Conservation (phyloP, 2,329 filamentous ascomycete genomes). For the Grosmannia serpens region DNA sequence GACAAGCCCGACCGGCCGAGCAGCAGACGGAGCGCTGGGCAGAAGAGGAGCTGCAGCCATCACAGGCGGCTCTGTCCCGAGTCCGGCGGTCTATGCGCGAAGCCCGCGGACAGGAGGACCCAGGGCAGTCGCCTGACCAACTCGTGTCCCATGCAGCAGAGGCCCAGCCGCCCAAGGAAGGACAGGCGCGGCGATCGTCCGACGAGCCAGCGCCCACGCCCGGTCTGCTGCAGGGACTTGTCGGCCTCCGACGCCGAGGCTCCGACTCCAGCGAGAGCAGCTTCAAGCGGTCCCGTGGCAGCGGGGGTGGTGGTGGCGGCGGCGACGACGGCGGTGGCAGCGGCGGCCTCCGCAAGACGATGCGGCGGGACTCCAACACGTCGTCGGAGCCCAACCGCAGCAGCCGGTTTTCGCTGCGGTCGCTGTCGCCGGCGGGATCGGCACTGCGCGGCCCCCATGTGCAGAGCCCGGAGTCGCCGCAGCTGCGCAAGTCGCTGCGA, state of each 20-base stretch:
- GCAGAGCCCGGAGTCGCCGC: constrained; percentile 23
- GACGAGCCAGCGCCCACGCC: too few species aligned
- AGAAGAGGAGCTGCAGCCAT: neutral
- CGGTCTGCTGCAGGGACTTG: too few species aligned
- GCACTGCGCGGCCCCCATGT: constrained; percentile 28
- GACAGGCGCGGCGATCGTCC: neutral
- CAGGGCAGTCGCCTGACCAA: too few species aligned
- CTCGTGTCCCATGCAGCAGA: neutral
- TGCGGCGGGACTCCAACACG: constrained; percentile 43
- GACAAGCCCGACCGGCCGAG: constrained; percentile 12
- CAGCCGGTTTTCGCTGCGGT: constrained; percentile 54
- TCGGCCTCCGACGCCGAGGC: constrained; percentile 34
- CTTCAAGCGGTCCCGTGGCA: constrained; percentile 50
- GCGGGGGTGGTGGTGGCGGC: constrained; percentile 19
- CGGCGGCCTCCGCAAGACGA: constrained; percentile 58
- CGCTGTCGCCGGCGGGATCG: constrained; percentile 54
- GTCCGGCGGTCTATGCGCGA: constrained; percentile 5
- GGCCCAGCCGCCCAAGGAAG: neutral
- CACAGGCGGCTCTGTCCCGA: neutral
- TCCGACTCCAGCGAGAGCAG: constrained; percentile 70
- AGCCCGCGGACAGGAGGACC: neutral
- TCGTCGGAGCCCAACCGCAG: constrained; percentile 9
- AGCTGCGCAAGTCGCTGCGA: constrained; percentile 36
- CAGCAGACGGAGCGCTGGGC: constrained; percentile 16
- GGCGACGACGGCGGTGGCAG: constrained; percentile 15